Evolutionary conservation across 2,329 filamentous ascomycete species (phyloP).

Genomic region (Trichophyton rubrum): DNA sequence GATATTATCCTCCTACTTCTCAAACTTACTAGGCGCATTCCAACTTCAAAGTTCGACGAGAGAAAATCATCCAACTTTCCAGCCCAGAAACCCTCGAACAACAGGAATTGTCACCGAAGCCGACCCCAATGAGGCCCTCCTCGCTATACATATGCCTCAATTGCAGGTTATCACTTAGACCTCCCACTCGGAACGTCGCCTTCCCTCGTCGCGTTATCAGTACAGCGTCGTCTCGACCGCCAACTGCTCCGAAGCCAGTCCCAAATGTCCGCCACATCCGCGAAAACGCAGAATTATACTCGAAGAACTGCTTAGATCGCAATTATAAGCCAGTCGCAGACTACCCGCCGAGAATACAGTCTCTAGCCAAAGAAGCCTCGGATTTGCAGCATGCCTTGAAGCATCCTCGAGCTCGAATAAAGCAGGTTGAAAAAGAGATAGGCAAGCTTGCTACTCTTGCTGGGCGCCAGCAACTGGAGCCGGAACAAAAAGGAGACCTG

Average conservation of each 20-base stretch:
- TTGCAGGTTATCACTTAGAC: constrained; percentile 8
- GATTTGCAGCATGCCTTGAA: constrained; percentile 31
- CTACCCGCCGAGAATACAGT: constrained; percentile 41
- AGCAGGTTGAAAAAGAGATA: constrained; percentile 33
- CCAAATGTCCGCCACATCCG: constrained; percentile 86
- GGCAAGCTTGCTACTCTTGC: constrained; percentile 22
- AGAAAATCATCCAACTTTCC: neutral
- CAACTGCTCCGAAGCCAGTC: constrained; percentile 50
- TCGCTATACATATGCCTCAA: constrained; percentile 16
- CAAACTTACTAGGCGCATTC: neutral
- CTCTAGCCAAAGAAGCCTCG: constrained; percentile 27
- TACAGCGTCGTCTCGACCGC: constrained; percentile 4
- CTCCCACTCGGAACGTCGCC: constrained; percentile 4
- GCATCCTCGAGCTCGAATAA: constrained; percentile 31
- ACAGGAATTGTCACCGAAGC: neutral
- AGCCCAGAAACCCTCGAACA: neutral
- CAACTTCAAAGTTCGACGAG: neutral
- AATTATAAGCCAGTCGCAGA: constrained; percentile 56
- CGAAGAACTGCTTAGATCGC: constrained; percentile 68
- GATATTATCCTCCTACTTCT: neutral
- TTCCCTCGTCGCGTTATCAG: neutral
- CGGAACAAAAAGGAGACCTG: constrained; percentile 14
- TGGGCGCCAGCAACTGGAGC: constrained; percentile 1
- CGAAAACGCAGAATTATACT: constrained; percentile 66
- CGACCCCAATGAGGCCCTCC: constrained; percentile 18